A percentile compares a stretch with the other conserved stretches of the same genome.
These are phyloP conservation scores for Aspergillus viridinutans DNA, from an alignment of 2,329 filamentous ascomycete species.

Conservation along the genomic window DNA sequence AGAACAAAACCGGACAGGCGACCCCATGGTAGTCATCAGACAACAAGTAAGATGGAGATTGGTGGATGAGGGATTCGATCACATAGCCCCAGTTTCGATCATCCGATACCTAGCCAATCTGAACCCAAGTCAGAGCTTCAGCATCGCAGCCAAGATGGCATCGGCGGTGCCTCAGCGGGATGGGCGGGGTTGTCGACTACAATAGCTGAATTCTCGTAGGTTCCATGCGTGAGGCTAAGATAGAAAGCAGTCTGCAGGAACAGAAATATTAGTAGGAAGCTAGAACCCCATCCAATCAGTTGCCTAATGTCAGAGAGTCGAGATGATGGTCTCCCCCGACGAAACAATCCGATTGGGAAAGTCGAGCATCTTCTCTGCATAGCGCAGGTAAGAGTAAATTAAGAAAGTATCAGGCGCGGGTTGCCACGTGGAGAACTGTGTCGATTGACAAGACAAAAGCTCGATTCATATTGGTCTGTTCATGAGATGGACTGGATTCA, in stretches of 20 bases:
- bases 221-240: background rate
- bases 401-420: background rate
- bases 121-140: too few relatives aligned
- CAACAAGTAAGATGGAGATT: too few relatives aligned
- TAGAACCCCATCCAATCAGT: background rate
- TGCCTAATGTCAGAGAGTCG: background rate
- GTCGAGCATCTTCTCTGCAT: background rate
- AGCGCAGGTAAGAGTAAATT: background rate
- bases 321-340: background rate
- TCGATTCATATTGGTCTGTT: background rate
- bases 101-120: too few relatives aligned
- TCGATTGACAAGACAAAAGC: background rate
- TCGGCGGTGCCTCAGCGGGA: too few relatives aligned
- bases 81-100: too few relatives aligned
- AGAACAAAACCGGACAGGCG: too few relatives aligned
- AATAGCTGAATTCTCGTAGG: background rate
- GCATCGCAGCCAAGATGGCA: too few relatives aligned
- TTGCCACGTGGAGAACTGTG: background rate
- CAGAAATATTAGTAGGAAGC: background rate
- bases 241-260: background rate
- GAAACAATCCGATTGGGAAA: background rate
- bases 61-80: too few relatives aligned
- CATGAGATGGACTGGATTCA: background rate
- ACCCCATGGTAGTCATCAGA: too few relatives aligned
- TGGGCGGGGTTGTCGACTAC: too few relatives aligned